A percentile compares a stretch with the other conserved stretches of the same genome.
phyloP scores from a whole-genome alignment of 257 asterid species.

The Knoxia roxburghii region DNA sequence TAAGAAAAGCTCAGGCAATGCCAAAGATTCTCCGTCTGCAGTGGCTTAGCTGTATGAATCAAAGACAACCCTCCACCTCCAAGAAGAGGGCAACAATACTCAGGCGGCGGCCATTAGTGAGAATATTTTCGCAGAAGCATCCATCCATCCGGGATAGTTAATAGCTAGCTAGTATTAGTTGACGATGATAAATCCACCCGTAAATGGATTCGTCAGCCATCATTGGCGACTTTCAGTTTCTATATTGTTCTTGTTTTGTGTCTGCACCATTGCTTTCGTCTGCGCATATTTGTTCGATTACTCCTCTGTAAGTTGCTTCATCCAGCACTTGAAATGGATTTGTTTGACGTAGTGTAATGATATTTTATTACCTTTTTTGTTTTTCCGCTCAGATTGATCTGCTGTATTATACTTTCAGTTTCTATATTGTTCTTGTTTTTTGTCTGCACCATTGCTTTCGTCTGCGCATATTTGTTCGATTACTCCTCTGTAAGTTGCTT shows the following conservation, averaged over 20 bases:
- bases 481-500: neutral
- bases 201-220: neutral
- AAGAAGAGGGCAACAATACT: too few relatives aligned
- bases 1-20: too few relatives aligned
- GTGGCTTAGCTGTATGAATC: too few relatives aligned
- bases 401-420: slow-evolving; percentile 2
- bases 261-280: slow-evolving; percentile 3
- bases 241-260: neutral
- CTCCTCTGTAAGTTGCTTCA: neutral
- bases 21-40: too few relatives aligned
- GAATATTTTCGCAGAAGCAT: too few relatives aligned
- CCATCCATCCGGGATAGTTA: too few relatives aligned
- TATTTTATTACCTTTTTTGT: too few relatives aligned
- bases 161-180: too few relatives aligned
- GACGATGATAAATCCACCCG: neutral
- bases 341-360: too few relatives aligned
- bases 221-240: neutral
- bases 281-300: neutral
- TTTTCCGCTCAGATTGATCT: too few relatives aligned
- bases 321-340: neutral
- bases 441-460: slow-evolving; percentile 1
- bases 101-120: too few relatives aligned
- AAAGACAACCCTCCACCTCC: too few relatives aligned
- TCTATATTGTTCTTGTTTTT: neutral
- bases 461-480: neutral